A percentile compares a stretch with the other conserved stretches of the same genome.
phyloP scores from a whole-genome alignment of 208 protist genomes.

The Trypanosoma congolense region DNA sequence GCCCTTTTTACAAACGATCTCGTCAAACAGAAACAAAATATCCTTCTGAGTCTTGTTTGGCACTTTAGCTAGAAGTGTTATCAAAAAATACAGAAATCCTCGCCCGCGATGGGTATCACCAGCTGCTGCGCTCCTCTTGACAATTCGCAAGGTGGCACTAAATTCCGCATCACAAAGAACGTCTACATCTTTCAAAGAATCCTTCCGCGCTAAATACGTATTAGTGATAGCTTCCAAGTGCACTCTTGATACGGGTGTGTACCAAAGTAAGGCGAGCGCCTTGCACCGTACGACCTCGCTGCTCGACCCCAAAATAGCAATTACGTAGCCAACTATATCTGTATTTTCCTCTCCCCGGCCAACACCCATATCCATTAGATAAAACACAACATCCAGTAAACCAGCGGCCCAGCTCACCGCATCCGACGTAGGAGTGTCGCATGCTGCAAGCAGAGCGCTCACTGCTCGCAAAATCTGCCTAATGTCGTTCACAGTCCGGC shows the following conservation, averaged over 20 bases:
- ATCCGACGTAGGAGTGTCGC: background rate
- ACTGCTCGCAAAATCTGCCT: conserved; percentile 14
- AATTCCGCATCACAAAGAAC: conserved; percentile 19
- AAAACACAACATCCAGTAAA: conserved; percentile 12
- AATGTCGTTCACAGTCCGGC: conserved; percentile 9
- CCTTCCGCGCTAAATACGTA: conserved; percentile 14
- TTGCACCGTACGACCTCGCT: conserved; percentile 15
- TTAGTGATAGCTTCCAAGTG: conserved; percentile 14
- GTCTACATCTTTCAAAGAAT: background rate
- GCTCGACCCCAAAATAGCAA: conserved; percentile 14
- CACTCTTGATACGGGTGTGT: conserved; percentile 1
- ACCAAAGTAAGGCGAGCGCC: conserved; percentile 15
- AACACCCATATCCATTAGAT: conserved; percentile 2
- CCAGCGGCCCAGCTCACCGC: conserved; percentile 21
- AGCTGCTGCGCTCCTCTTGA: background rate
- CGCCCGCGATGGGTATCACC: background rate
- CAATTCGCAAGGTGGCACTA: conserved; percentile 9
- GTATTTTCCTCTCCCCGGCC: conserved; percentile 2
- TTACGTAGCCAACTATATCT: conserved; percentile 12
- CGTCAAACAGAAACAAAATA: conserved; percentile 11
- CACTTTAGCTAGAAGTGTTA: conserved; percentile 13
- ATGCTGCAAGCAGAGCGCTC: conserved; percentile 5
- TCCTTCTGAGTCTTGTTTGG: conserved; percentile 8
- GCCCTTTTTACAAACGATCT: conserved; percentile 11
- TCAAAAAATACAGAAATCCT: conserved; percentile 12